Conservation (phyloP, 2,329 filamentous ascomycete genomes). For the Periconia sp. region DNA sequence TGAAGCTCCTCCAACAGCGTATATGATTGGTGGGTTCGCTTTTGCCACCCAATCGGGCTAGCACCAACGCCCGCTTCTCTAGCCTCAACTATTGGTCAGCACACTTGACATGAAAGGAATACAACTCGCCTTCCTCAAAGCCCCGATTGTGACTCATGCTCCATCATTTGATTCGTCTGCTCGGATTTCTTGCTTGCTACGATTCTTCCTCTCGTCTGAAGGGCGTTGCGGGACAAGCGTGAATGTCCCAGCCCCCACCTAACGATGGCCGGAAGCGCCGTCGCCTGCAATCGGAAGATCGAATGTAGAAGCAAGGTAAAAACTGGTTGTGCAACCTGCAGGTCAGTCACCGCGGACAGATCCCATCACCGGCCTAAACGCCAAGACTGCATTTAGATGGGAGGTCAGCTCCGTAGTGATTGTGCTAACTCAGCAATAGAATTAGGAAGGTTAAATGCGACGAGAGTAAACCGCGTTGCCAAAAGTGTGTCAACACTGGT, state of each 20-base stretch:
- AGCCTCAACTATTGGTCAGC: constrained; percentile 1
- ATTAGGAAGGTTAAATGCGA: constrained; percentile 28
- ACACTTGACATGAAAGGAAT: constrained; percentile 7
- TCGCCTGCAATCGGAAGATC: constrained; percentile 15
- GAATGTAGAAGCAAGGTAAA: constrained; percentile 18
- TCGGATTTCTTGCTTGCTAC: constrained; percentile 15
- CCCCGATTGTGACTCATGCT: constrained; percentile 6
- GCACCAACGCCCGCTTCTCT: constrained; percentile 8
- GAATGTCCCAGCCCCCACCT: constrained; percentile 6
- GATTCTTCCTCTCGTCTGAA: constrained; percentile 9
- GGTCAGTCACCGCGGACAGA: constrained; percentile 23
- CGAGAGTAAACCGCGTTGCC: constrained; percentile 25
- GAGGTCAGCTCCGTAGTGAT: constrained; percentile 3
- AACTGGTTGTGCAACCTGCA: constrained; percentile 26
- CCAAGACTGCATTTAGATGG: constrained; percentile 3
- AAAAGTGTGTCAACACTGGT: constrained; percentile 22
- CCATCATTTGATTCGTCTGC: constrained; percentile 17
- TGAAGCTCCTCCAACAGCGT: constrained; percentile 8
- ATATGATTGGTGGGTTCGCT: constrained; percentile 23
- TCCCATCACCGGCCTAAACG: constrained; percentile 3
- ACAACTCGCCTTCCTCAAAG: constrained; percentile 8
- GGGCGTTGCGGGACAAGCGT: constrained; percentile 11
- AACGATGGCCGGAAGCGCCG: constrained; percentile 14
- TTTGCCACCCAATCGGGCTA: constrained; percentile 18
- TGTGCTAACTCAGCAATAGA: constrained; percentile 19